Evolutionary conservation across 352 stramenopile genomes (phyloP).

Genomic region (Aphanomyces stellatus): DNA sequence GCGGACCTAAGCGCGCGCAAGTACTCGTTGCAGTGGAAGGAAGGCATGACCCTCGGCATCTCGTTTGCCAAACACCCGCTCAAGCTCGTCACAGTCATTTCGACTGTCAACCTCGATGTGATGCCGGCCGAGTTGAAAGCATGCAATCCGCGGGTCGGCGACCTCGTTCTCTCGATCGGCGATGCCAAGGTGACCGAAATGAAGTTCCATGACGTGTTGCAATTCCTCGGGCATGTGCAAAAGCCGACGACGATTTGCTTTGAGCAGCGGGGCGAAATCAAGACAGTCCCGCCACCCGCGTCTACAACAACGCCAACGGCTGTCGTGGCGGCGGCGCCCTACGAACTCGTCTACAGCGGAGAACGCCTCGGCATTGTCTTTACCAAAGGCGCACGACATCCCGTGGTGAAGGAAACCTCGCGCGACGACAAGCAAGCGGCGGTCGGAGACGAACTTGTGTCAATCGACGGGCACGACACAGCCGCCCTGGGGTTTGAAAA

Average conservation of each 20-base stretch:
- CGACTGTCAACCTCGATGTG: constrained; percentile 43
- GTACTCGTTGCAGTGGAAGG: neutral
- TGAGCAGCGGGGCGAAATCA: neutral
- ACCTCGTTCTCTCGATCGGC: constrained; percentile 51
- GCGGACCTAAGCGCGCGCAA: neutral
- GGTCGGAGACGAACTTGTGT: constrained; percentile 2
- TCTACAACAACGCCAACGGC: neutral
- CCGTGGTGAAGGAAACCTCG: neutral
- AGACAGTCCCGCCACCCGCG: neutral
- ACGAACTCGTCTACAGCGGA: neutral
- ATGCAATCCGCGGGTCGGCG: constrained; percentile 44
- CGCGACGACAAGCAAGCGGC: neutral
- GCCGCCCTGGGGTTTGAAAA: neutral
- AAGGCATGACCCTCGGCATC: constrained; percentile 42
- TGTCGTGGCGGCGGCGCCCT: neutral
- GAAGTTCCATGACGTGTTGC: constrained; percentile 12
- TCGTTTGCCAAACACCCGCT: constrained; percentile 74
- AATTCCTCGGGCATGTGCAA: neutral
- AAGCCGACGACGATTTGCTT: neutral
- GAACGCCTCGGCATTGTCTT: constrained; percentile 6
- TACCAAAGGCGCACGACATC: neutral
- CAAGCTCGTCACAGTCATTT: constrained; percentile 60
- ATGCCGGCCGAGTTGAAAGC: constrained; percentile 48
- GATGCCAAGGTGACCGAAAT: constrained; percentile 15
- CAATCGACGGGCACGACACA: constrained; percentile 2